phyloP scores from a whole-genome alignment of 192 early-diverging fungal species.

The Umbelopsis sp. region DNA sequence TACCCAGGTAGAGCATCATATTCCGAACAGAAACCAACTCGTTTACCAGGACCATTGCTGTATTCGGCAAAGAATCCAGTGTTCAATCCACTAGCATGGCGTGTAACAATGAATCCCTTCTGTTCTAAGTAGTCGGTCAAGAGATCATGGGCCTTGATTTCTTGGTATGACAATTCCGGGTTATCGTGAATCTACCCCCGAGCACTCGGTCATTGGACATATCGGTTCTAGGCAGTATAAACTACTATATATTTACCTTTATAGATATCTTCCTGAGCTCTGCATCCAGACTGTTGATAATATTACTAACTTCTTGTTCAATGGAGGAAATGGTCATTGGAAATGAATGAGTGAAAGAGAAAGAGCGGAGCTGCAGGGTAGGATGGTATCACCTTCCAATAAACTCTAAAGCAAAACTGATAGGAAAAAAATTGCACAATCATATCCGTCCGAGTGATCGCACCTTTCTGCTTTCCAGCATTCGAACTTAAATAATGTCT shows the following conservation, averaged over 20 bases:
- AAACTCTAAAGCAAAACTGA: too few species aligned
- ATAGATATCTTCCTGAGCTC: conserved; percentile 49
- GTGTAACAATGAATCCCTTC: conserved; percentile 64
- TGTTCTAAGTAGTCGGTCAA: conserved; percentile 66
- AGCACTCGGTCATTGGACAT: conserved; percentile 14
- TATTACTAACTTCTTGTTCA: conserved; percentile 17
- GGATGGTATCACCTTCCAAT: too few species aligned
- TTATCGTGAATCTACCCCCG: conserved; percentile 55
- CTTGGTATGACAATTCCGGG: conserved; percentile 58
- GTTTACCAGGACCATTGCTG: conserved; percentile 44
- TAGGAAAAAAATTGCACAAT: too few species aligned
- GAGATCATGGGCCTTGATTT: conserved; percentile 58
- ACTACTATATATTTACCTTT: conserved; percentile 27
- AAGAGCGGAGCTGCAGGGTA: too few species aligned
- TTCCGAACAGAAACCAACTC: conserved; percentile 55
- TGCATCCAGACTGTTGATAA: conserved; percentile 18
- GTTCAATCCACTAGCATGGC: conserved; percentile 59
- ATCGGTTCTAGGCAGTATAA: background rate
- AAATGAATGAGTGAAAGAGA: background rate
- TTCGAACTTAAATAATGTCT: too few species aligned
- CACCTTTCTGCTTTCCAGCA: too few species aligned
- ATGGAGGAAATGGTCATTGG: conserved; percentile 14
- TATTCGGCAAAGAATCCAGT: conserved; percentile 81
- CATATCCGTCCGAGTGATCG: too few species aligned
- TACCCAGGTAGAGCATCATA: conserved; percentile 73